Conservation (phyloP, 164 flowering plant genomes). For the Stephania japonica region DNA sequence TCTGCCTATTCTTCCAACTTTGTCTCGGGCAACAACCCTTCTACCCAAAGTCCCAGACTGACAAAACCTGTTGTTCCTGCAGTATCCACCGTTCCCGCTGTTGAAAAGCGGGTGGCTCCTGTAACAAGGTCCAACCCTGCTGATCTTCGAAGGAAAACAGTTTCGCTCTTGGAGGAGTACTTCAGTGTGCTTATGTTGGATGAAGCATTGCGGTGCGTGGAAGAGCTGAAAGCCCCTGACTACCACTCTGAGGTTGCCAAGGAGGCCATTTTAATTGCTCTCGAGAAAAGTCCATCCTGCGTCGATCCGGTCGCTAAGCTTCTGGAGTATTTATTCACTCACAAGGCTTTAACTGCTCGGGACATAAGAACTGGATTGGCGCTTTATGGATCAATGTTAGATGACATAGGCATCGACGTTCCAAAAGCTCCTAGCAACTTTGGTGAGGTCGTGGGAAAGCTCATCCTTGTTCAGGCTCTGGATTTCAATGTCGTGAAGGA, state of each 20-base stretch:
- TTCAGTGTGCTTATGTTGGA: conserved; percentile 53
- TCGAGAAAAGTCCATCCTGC: conserved; percentile 68
- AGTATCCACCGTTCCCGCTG: conserved; percentile 19
- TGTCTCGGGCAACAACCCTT: conserved; percentile 27
- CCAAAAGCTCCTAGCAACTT: conserved; percentile 84
- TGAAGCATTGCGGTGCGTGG: conserved; percentile 78
- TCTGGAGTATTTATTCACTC: conserved; percentile 41
- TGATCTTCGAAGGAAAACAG: conserved; percentile 53
- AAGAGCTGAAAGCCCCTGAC: conserved; percentile 70
- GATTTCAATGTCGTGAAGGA: conserved; percentile 58
- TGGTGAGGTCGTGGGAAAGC: conserved; percentile 63
- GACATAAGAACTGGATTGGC: conserved; percentile 70
- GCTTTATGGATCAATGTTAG: conserved; percentile 54
- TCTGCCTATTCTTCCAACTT: conserved; percentile 20
- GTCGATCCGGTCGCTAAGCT: conserved; percentile 57
- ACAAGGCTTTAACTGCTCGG: conserved; percentile 42
- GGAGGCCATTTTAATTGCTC: conserved; percentile 59
- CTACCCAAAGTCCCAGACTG: conserved; percentile 23
- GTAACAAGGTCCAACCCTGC: conserved; percentile 29
- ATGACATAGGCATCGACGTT: conserved; percentile 75
- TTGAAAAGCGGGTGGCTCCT: conserved; percentile 36
- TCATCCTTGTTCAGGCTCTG: conserved; percentile 40
- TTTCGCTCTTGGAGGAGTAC: conserved; percentile 76
- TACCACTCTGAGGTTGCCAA: conserved; percentile 73
- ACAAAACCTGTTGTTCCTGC: conserved; percentile 26